phyloP scores from a whole-genome alignment of 805 yeast species.

The Myxozyma geophila region DNA sequence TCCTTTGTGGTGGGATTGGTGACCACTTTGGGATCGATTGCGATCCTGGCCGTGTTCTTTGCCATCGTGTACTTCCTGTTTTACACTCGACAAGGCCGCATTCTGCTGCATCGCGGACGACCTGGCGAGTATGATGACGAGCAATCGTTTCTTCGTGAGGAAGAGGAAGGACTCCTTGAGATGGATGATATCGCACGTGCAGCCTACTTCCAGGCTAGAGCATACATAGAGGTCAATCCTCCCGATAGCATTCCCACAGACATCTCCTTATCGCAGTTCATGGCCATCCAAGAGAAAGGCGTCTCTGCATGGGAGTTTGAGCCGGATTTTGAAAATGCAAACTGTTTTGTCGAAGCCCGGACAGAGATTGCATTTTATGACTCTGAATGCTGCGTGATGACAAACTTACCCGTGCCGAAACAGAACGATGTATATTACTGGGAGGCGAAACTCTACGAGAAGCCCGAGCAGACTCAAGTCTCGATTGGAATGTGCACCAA shows the following conservation, averaged over 20 bases:
- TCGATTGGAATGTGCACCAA: slow-evolving; percentile 81
- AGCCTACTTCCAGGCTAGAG: slow-evolving; percentile 65
- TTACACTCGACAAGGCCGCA: slow-evolving; percentile 44
- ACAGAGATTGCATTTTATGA: slow-evolving; percentile 56
- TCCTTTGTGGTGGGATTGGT: slow-evolving; percentile 49
- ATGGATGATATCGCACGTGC: slow-evolving; percentile 61
- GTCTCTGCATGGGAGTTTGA: slow-evolving; percentile 87
- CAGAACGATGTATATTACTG: slow-evolving; percentile 85
- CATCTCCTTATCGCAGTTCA: slow-evolving; percentile 59
- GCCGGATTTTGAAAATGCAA: slow-evolving; percentile 54
- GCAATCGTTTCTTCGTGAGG: slow-evolving; percentile 62
- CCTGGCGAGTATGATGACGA: slow-evolving; percentile 71
- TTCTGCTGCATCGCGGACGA: slow-evolving; percentile 48
- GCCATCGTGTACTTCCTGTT: slow-evolving; percentile 45
- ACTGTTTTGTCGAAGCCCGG: slow-evolving; percentile 68
- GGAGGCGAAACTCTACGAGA: slow-evolving; percentile 81
- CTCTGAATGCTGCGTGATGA: slow-evolving; percentile 68
- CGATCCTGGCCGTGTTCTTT: slow-evolving; percentile 42
- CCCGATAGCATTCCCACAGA: slow-evolving; percentile 52
- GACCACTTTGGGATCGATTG: slow-evolving; percentile 45
- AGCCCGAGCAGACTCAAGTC: slow-evolving; percentile 54
- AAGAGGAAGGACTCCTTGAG: slow-evolving; percentile 64
- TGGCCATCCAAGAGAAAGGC: slow-evolving; percentile 82
- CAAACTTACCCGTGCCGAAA: slow-evolving; percentile 84
- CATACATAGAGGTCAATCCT: slow-evolving; percentile 50